These are phyloP conservation scores for Mortierella sp. DNA, from an alignment of 371 early-diverging fungal genomes.

Conservation along the genomic window DNA sequence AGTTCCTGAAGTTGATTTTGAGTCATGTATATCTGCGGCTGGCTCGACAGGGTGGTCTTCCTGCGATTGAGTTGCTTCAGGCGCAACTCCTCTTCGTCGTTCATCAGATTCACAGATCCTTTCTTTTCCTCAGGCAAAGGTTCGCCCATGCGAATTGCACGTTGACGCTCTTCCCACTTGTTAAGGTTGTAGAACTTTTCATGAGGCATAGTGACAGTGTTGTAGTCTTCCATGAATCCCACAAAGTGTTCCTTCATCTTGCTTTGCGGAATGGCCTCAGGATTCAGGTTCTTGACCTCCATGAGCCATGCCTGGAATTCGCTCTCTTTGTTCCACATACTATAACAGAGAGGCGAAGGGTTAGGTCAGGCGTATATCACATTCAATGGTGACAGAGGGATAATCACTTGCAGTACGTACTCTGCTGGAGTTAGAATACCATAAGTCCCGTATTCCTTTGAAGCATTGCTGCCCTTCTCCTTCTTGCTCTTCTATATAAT, in stretches of 20 bases:
- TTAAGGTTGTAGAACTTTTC: conserved; percentile 64
- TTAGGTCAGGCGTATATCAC: too few species aligned
- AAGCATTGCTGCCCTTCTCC: conserved; percentile 28
- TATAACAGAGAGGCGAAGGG: conserved; percentile 18
- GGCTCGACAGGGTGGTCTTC: conserved; percentile 21
- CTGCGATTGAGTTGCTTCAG: conserved; percentile 35
- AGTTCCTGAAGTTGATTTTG: conserved; percentile 72
- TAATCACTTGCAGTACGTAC: conserved; percentile 20
- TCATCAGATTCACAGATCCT: conserved; percentile 32
- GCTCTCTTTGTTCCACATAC: conserved; percentile 55
- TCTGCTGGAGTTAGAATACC: conserved; percentile 47
- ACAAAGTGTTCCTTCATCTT: conserved; percentile 72
- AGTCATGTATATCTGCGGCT: conserved; percentile 55
- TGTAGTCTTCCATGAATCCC: conserved; percentile 83
- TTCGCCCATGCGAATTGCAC: conserved; percentile 67
- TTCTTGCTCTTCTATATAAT: conserved; percentile 51
- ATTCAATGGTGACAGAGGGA: too few species aligned
- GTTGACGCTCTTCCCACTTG: conserved; percentile 69
- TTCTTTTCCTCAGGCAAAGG: conserved; percentile 22
- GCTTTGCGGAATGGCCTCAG: conserved; percentile 63
- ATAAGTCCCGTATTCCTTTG: conserved; percentile 38
- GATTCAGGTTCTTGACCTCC: conserved; percentile 72
- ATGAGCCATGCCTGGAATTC: conserved; percentile 83
- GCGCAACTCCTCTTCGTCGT: conserved; percentile 63
- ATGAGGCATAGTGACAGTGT: conserved; percentile 81